Evolutionary conservation across 2,329 filamentous ascomycete species (phyloP).

Genomic region (Cladorrhinum sp.): DNA sequence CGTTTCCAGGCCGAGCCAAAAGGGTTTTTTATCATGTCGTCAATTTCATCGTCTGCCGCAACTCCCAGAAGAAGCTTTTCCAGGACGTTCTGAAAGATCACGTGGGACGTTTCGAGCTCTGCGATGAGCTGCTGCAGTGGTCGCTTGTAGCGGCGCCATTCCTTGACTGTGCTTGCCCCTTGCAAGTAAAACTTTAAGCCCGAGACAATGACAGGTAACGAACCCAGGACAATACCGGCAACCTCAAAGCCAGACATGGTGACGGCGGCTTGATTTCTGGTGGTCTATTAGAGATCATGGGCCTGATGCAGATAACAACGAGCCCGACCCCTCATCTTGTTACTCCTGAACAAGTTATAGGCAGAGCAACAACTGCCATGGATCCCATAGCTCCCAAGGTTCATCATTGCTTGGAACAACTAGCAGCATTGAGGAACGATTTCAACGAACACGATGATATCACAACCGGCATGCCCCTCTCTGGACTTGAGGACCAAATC

Average conservation of each 20-base stretch:
- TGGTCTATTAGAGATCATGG: no score
- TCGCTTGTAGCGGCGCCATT: constrained; percentile 19
- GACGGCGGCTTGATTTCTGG: no score
- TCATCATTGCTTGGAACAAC: neutral
- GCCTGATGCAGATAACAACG: no score
- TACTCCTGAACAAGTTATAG: no score
- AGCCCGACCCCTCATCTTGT: no score
- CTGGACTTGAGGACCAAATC: no score
- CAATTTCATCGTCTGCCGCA: constrained; percentile 24
- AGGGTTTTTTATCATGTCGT: constrained; percentile 31
- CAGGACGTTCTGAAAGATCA: constrained; percentile 32
- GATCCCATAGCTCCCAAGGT: neutral
- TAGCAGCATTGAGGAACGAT: neutral
- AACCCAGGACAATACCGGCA: constrained; percentile 26
- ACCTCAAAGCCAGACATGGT: constrained; percentile 30
- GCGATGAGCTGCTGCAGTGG: constrained; percentile 28
- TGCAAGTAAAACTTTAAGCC: constrained; percentile 25
- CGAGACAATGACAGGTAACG: constrained; percentile 25
- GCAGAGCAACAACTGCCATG: no score
- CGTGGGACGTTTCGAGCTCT: constrained; percentile 27
- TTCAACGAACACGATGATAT: no score
- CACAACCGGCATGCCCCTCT: no score
- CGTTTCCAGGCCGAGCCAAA: constrained; percentile 31
- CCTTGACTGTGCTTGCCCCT: constrained; percentile 21
- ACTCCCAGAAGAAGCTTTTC: constrained; percentile 31